Conservation (phyloP, 176 grass and related monocot species). For the Secale cereale region DNA sequence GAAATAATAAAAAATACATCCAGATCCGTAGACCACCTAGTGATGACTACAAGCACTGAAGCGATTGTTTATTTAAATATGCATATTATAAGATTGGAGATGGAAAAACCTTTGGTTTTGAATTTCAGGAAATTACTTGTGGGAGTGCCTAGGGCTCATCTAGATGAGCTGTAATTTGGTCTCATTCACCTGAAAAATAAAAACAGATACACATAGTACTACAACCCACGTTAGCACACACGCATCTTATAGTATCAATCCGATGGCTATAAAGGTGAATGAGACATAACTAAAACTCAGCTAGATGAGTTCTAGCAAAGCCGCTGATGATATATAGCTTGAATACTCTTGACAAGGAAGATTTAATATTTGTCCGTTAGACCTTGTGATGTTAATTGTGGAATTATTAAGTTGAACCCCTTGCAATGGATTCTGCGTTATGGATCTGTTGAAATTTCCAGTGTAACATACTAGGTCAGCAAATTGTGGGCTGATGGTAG, state of each 20-base stretch:
- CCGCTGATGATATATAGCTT: not conserved
- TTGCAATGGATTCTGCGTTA: not conserved
- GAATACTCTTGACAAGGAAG: not conserved
- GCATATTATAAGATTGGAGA: not conserved
- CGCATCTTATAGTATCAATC: too few species aligned
- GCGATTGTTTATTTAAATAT: not conserved
- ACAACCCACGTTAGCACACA: too few species aligned
- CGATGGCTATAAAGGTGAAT: too few species aligned
- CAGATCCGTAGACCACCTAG: too few species aligned
- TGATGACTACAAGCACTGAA: too few species aligned
- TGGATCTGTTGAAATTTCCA: not conserved
- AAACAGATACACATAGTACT: too few species aligned
- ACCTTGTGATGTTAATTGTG: not conserved
- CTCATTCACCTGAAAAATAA: too few species aligned
- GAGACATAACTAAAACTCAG: too few species aligned
- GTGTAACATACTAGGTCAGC: not conserved
- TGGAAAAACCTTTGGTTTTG: not conserved
- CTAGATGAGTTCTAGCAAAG: too few species aligned
- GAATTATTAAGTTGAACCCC: not conserved
- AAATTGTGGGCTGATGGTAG: not conserved
- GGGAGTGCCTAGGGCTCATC: too few species aligned
- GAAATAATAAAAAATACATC: too few species aligned
- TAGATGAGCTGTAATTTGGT: too few species aligned
- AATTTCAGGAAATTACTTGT: not conserved
- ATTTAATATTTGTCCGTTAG: not conserved